Evolutionary conservation across 768 basidiomycete species (phyloP), one percentile per base, ranked within the genome.

Genomic region (Rubroboletus pulcherrimus): DNA sequence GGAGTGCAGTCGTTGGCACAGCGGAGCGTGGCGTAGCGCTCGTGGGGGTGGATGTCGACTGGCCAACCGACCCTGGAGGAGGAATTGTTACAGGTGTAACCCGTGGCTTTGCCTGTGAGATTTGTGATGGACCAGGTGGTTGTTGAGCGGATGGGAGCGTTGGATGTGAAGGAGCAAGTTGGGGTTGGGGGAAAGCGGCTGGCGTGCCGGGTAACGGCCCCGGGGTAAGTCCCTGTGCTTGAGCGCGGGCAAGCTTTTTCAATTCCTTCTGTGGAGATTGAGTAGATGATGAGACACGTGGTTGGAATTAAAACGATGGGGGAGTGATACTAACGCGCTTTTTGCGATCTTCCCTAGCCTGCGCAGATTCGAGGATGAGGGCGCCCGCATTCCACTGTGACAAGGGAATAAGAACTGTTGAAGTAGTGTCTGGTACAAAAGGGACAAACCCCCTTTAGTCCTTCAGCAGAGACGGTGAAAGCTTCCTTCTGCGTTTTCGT

Each of bases 341-440:
- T 77, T 84, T 89, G 67, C 87, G 77, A 72, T 89, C 87, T 70
- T 89, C 88, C 53, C 84, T 75, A 40, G 87, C 88, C 71, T 89
- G 88, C 1, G 85, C 81, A 5, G 86, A 84, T 70, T 87, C 87
- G 31, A 80, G 71, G 4, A 89, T 75, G 24, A 89, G 74, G 8
- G 80, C 69, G 52, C 75, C 78, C 15, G 79, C 72, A 64, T 89
- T 89, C 86, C 87, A 89, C 87, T 89, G 63, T 30, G 46, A 56
- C 48, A 44, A 54, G 30, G 44, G 43, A 42, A 54, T 66, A 48
- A 65, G 56, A 45, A 56, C 48, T 10, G 5, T 15, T 15, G 33
- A 52, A 54, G 35, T 47, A 48, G 49, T 44, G 37, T 58, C 26
- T 41, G 35, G 29, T 26, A 21, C 7, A 60, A 63, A 55, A 73